Percentiles rank a stretch among this genome's conserved stretches.
Conservation (phyloP, 192 early-diverging fungal species). For the Coemansia javaensis region DNA sequence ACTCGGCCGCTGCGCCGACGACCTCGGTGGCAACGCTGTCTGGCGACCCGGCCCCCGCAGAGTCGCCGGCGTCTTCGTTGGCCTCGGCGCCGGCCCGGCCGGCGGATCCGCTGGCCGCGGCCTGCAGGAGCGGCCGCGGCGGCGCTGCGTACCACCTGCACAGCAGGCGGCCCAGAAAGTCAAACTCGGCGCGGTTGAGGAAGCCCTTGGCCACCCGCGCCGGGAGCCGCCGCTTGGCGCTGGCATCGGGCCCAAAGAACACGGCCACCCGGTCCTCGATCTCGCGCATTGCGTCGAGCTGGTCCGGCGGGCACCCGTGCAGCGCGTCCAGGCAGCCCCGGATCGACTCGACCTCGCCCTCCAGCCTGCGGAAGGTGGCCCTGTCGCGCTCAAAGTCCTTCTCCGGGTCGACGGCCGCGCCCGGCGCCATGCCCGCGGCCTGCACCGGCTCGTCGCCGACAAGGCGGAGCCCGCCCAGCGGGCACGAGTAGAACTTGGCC, state of each 20-base stretch:
- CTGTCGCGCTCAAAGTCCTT: slow-evolving; percentile 29
- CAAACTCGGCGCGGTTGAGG: slow-evolving; percentile 42
- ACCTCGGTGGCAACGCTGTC: too few relatives aligned
- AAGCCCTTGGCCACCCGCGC: slow-evolving; percentile 20
- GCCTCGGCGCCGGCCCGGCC: background rate
- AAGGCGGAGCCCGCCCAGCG: slow-evolving; percentile 25
- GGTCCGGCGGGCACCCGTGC: slow-evolving; percentile 22
- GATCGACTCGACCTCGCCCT: slow-evolving; percentile 12
- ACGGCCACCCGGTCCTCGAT: slow-evolving; percentile 19
- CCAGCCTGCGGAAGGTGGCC: slow-evolving; percentile 11
- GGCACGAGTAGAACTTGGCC: slow-evolving; percentile 31
- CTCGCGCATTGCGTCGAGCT: slow-evolving; percentile 7
- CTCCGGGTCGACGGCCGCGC: slow-evolving; percentile 7
- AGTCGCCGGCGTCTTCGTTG: background rate
- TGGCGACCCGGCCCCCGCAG: too few relatives aligned
- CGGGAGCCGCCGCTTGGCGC: slow-evolving; percentile 16
- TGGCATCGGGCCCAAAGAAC: slow-evolving; percentile 29
- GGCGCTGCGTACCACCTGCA: slow-evolving; percentile 30
- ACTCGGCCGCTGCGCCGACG: too few relatives aligned
- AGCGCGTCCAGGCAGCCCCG: slow-evolving; percentile 21
- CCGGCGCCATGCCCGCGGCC: background rate
- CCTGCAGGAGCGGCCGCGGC: slow-evolving; percentile 7
- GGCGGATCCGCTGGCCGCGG: background rate
- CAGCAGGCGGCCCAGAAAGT: slow-evolving; percentile 39
- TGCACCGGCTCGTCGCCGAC: slow-evolving; percentile 30